A percentile compares a stretch with the other conserved stretches of the same genome.
Conservation (phyloP, 2,329 filamentous ascomycete genomes). For the Achaetomium macrosporum region DNA sequence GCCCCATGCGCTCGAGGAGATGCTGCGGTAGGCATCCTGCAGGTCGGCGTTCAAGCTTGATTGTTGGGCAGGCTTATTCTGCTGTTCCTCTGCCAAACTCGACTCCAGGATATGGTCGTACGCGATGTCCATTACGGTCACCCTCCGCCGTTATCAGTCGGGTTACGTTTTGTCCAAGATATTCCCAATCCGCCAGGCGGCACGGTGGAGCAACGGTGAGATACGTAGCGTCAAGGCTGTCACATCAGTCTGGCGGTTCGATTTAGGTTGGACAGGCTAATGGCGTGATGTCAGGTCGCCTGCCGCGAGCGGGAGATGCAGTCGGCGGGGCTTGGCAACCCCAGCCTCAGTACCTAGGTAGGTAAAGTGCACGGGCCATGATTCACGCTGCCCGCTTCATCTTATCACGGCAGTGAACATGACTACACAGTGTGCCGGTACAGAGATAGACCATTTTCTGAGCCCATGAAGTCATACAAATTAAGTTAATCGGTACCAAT, state of each 20-base stretch:
- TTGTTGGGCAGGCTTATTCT: constrained; percentile 38
- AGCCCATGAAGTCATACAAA: background rate
- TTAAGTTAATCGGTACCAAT: too few species aligned
- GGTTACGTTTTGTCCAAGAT: background rate
- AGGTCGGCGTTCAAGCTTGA: constrained; percentile 75
- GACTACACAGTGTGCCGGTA: too few species aligned
- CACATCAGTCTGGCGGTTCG: constrained; percentile 5
- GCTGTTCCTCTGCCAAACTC: constrained; percentile 54
- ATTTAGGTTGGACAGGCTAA: constrained; percentile 16
- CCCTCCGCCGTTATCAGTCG: background rate
- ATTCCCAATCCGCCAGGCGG: background rate
- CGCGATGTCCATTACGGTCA: constrained; percentile 73
- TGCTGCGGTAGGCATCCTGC: constrained; percentile 90
- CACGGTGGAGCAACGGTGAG: background rate
- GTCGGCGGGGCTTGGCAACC: background rate
- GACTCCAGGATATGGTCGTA: constrained; percentile 97
- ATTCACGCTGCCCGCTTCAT: background rate
- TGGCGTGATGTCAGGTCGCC: constrained; percentile 14
- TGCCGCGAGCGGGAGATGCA: constrained; percentile 5
- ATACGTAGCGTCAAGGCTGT: background rate
- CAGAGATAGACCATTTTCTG: too few species aligned
- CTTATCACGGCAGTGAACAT: too few species aligned
- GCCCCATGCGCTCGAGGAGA: constrained; percentile 89
- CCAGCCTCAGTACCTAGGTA: background rate
- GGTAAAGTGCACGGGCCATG: background rate